A percentile compares a stretch with the other conserved stretches of the same genome.
Evolutionary conservation across 2,329 filamentous ascomycete genomes (phyloP).

Genomic region (Xylariaceae sp.): DNA sequence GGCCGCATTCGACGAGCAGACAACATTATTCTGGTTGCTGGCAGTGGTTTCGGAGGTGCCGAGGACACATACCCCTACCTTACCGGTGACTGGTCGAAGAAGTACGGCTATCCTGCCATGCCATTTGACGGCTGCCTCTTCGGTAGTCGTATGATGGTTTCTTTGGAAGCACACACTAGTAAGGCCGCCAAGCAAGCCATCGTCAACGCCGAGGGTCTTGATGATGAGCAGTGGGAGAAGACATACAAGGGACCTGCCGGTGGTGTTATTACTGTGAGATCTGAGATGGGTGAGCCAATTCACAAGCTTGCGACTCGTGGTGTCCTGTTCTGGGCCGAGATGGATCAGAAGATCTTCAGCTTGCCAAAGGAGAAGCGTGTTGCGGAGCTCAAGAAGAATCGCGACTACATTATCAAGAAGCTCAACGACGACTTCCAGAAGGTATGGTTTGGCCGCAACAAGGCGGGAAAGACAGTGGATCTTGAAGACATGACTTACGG

Average conservation of each 20-base stretch:
- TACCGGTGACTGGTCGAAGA: constrained; percentile 81
- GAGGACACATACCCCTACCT: constrained; percentile 92
- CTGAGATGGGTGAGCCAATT: constrained; percentile 99
- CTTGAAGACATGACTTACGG: constrained; percentile 94
- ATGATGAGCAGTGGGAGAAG: constrained; percentile 82
- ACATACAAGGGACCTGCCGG: constrained; percentile 88
- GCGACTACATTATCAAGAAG: constrained; percentile 89
- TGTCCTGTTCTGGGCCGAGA: constrained; percentile 95
- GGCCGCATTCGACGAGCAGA: constrained; percentile 75
- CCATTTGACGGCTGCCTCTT: constrained; percentile 90
- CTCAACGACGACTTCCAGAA: constrained; percentile 96
- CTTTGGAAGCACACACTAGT: constrained; percentile 87
- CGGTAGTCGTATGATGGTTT: constrained; percentile 90
- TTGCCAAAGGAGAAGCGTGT: constrained; percentile 92
- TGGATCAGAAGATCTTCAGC: constrained; percentile 97
- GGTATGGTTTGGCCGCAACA: constrained; percentile 90
- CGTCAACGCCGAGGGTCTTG: constrained; percentile 75
- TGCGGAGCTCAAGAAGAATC: constrained; percentile 79
- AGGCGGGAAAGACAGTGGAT: constrained; percentile 72
- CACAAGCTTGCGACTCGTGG: constrained; percentile 97
- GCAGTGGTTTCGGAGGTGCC: constrained; percentile 84
- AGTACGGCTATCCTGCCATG: constrained; percentile 85
- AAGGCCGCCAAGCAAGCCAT: constrained; percentile 86
- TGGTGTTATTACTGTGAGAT: constrained; percentile 92
- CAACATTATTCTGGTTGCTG: constrained; percentile 84